Evolutionary conservation across 1,139 yeast genomes (phyloP).

Genomic region (Cylindricascospora bacillispora): DNA sequence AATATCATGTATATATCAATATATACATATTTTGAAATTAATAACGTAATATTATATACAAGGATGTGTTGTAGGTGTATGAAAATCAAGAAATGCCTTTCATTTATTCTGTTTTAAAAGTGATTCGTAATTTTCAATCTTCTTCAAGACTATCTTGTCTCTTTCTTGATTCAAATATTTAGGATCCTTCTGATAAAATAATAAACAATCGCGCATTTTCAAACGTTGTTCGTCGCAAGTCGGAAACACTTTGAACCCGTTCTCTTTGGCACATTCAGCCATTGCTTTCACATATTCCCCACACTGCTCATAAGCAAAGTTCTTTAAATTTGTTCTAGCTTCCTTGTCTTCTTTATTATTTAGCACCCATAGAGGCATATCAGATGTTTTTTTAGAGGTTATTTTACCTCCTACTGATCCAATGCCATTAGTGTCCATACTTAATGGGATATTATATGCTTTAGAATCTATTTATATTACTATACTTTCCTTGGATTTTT

Average conservation of each 20-base stretch:
- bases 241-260: slow-evolving; percentile 45
- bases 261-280: slow-evolving; percentile 41
- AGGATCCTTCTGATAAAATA: slow-evolving; percentile 45
- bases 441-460: no score
- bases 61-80: no score
- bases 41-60: no score
- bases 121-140: slow-evolving; percentile 29
- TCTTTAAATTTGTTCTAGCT: slow-evolving; percentile 67
- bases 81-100: neutral
- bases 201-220: slow-evolving; percentile 60
- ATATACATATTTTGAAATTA: no score
- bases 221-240: slow-evolving; percentile 45
- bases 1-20: neutral
- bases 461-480: no score
- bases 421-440: no score
- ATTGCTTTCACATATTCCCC: slow-evolving; percentile 47
- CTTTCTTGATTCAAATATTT: slow-evolving; percentile 62
- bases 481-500: no score
- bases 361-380: slow-evolving; percentile 75
- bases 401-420: no score
- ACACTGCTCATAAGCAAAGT: slow-evolving; percentile 58
- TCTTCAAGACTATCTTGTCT: slow-evolving; percentile 47
- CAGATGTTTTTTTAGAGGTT: no score
- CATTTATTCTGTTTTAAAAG: slow-evolving; percentile 6
- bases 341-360: slow-evolving; percentile 80